Evolutionary conservation across 1,284 basidiomycete species (phyloP), one percentile per base, ranked within the genome.

Genomic region (Sporisorium scitamineum): DNA sequence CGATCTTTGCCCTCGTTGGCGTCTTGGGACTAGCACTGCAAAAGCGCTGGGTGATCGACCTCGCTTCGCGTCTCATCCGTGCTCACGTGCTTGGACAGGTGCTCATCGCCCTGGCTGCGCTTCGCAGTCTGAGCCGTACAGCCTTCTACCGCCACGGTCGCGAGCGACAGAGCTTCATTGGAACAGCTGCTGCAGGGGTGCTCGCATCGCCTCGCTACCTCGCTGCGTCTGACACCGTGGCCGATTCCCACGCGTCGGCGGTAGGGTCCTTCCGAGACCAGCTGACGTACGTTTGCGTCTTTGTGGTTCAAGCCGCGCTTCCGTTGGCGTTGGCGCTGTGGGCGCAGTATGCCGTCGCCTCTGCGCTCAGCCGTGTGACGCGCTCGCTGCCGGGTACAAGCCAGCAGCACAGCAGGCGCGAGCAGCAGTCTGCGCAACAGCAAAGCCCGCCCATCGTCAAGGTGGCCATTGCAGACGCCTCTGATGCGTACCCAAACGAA

Each of bases 81-180:
- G 76, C 73, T 16, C 76, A 78, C 37, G 76, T 78, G 45, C 72
- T 78, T 5, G 61, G 64, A 39, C 76, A 78, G 55, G 69, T 57
- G 24, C 63, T 71, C 45, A 70, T 76, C 24, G 72, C 73, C 7
- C 52, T 78, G 16, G 69, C 70, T 37, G 76, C 72, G n/a, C 59
- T 75, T 10, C 68, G 54, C 32, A 75, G 61, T 41, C 39, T 75
- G 34, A 67, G 67, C 41, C 60, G 63, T 32, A 65, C 72, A 2
- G 72, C 72, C 1, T 67, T 75, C 54, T 70, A 75, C 20, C 72
- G 54, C 41, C 42, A 63, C 37, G 56, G 42, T 20, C 14, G 42
- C 39, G 57, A 66, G 18, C 47, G 26, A 34, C 50, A 60, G 18
- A 20, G n/a, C 14, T 34, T 62, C 24, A 37, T 45, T 10, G 58